phyloP scores from a whole-genome alignment of 352 stramenopile species.

The Globisporangium ultimum region DNA sequence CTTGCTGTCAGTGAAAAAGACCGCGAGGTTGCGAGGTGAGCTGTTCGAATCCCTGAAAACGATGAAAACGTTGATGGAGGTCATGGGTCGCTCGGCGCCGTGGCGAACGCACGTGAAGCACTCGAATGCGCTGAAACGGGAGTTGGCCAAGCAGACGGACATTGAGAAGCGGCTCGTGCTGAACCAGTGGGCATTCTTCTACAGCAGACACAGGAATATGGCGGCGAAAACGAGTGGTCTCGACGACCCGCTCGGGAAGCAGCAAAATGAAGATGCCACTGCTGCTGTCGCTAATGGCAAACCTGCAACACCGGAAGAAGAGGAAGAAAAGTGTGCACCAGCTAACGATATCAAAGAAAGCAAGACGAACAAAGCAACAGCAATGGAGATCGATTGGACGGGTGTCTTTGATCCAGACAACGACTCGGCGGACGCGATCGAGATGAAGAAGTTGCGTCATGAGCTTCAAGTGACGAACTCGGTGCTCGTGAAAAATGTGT shows the following conservation, averaged over 20 bases:
- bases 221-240: constrained; percentile 1
- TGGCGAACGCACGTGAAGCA: constrained; percentile 66
- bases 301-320: neutral
- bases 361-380: neutral
- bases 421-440: constrained; percentile 47
- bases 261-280: neutral
- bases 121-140: constrained; percentile 55
- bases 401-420: constrained; percentile 30
- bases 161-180: constrained; percentile 57
- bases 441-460: constrained; percentile 74
- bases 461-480: constrained; percentile 55
- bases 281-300: neutral
- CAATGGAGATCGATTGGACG: constrained; percentile 26
- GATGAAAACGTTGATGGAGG: constrained; percentile 54
- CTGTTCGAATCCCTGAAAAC: constrained; percentile 43
- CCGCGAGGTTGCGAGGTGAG: constrained; percentile 28
- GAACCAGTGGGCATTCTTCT: constrained; percentile 60
- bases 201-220: constrained; percentile 39
- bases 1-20: constrained; percentile 22
- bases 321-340: neutral
- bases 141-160: constrained; percentile 43
- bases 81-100: constrained; percentile 48
- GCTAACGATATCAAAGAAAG: neutral
- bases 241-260: neutral
- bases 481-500: constrained; percentile 20